Base-by-base conservation (phyloP, 73 alveolate genomes). In the Paramecium sonneborni region DNA sequence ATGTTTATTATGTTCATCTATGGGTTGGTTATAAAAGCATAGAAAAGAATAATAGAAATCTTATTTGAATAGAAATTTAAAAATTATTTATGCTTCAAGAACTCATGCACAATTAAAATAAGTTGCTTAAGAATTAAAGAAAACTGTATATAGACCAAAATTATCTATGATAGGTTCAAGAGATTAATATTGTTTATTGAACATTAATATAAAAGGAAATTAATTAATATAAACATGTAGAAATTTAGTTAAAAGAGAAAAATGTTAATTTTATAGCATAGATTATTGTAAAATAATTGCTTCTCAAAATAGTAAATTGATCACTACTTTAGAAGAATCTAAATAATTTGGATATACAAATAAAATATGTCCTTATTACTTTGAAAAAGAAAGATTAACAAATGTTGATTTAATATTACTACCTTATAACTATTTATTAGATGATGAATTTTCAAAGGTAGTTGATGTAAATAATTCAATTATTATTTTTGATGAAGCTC, bases 31-130 rank as follows among this genome's bases (percentile, higher is more conserved):
- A 37, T n/a, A 92, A 37, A 26, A 69, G 32, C 39, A 94, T 38
- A 21, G 92, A 39, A 37, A 85, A 21, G 30, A 69, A 11, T 21
- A 46, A 91, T 11, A 12, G 57, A 46, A 12, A 46, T 46, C 57
- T 12, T 5, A 15, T 46, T 86, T 90, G 92, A 46, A 94, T 76
- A 34, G 89, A 28, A 23, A 94, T 72, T 85, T 93, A 43, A 93
- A 93, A 94, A 97, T 95, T 35, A 92, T 96, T 41, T 97, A 96
- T 85, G 79, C 96, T 39, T 76, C 98, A 6, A 93, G 99, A 38
- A 97, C 99, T 30, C 99, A 97, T 90, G 76, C 96, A 21, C 96
- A 97, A 95, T 88, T 97, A 55, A 46, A 94, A 67, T 92, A 97
- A 69, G 95, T 96, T 21, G 93, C 93, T 6, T 93, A 92, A 69